phyloP scores from a whole-genome alignment of 2,329 filamentous ascomycete genomes.

The Microcyclospora tardicrescens region DNA sequence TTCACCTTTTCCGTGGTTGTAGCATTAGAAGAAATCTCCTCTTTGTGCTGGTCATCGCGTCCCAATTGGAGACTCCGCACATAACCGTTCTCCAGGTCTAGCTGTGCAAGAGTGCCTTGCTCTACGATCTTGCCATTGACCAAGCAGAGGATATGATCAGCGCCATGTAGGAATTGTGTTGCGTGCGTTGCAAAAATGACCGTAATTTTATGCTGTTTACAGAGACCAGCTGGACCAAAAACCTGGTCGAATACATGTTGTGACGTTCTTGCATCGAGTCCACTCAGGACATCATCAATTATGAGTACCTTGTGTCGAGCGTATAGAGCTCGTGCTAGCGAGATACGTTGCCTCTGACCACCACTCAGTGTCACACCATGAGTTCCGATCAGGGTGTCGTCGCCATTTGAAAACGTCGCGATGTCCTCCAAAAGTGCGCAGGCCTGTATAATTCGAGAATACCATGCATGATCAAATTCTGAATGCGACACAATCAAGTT shows the following conservation, averaged over 20 bases:
- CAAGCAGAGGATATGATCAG: slow-evolving; percentile 32
- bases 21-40: neutral
- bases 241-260: slow-evolving; percentile 31
- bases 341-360: slow-evolving; percentile 72
- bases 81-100: slow-evolving; percentile 6
- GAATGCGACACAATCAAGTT: slow-evolving; percentile 6
- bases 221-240: slow-evolving; percentile 29
- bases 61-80: slow-evolving; percentile 2
- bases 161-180: slow-evolving; percentile 21
- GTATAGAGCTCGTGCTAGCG: slow-evolving; percentile 67
- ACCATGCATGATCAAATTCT: slow-evolving; percentile 42
- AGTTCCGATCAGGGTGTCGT: slow-evolving; percentile 68
- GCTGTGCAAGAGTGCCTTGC: slow-evolving; percentile 24
- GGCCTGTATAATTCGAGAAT: slow-evolving; percentile 54
- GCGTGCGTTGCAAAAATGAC: slow-evolving; percentile 34
- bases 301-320: slow-evolving; percentile 64
- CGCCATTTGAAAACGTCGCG: slow-evolving; percentile 61
- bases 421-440: slow-evolving; percentile 67
- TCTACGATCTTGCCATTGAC: slow-evolving; percentile 19
- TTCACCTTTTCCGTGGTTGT: neutral
- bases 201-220: slow-evolving; percentile 27
- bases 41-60: neutral
- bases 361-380: slow-evolving; percentile 77
- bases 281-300: slow-evolving; percentile 67
- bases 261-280: slow-evolving; percentile 51